Evolutionary conservation across 1,284 basidiomycete genomes (phyloP).

Genomic region (Sanghuangporus weigelae): DNA sequence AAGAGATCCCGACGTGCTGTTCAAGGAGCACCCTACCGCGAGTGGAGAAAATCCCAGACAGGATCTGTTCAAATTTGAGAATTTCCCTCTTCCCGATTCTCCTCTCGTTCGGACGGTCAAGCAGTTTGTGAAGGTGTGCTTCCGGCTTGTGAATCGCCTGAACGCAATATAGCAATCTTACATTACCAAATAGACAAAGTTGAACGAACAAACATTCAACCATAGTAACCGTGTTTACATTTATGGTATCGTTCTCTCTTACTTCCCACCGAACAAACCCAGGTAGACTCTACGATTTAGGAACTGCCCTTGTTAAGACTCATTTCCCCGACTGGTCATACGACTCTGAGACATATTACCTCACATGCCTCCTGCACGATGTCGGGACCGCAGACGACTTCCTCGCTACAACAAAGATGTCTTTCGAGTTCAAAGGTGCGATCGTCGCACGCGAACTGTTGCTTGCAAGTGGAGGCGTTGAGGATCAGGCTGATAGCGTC

Average conservation of each 20-base stretch:
- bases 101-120: slow-evolving; percentile 36
- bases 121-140: slow-evolving; percentile 36
- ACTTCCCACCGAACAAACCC: neutral
- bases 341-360: slow-evolving; percentile 47
- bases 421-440: slow-evolving; percentile 56
- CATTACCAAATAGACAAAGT: slow-evolving; percentile 32
- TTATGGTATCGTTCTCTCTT: slow-evolving; percentile 32
- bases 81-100: slow-evolving; percentile 43
- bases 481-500: slow-evolving; percentile 51
- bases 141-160: neutral
- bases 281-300: slow-evolving; percentile 17
- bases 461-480: slow-evolving; percentile 36
- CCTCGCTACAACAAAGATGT: slow-evolving; percentile 48
- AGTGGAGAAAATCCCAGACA: slow-evolving; percentile 42
- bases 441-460: slow-evolving; percentile 50
- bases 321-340: slow-evolving; percentile 45
- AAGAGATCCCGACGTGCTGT: slow-evolving; percentile 44
- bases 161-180: neutral
- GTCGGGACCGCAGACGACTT: slow-evolving; percentile 49
- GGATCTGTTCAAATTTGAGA: slow-evolving; percentile 34
- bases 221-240: slow-evolving; percentile 49
- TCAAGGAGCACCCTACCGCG: slow-evolving; percentile 44
- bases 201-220: slow-evolving; percentile 45
- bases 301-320: slow-evolving; percentile 41
- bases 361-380: slow-evolving; percentile 50